Evolutionary conservation across 805 yeast species (phyloP).

Genomic region (Kodamaea sagamina): DNA sequence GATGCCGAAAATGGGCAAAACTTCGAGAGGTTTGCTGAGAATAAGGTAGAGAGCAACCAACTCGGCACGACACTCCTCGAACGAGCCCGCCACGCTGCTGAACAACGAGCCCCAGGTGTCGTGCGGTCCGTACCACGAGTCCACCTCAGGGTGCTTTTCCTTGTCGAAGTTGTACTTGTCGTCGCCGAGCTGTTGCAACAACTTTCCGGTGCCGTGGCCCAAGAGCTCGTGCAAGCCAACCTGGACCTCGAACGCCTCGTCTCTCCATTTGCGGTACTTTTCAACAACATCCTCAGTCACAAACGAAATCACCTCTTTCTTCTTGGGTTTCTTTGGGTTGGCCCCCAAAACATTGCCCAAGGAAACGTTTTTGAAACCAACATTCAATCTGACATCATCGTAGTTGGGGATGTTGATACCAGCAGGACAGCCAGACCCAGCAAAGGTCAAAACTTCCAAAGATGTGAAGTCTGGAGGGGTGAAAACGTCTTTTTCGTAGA

Average conservation of each 20-base stretch:
- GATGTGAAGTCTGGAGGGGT: constrained; percentile 93
- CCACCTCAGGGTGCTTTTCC: constrained; percentile 64
- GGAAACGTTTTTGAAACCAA: constrained; percentile 89
- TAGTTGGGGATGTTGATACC: constrained; percentile 93
- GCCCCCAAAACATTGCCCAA: constrained; percentile 83
- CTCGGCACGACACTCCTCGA: constrained; percentile 93
- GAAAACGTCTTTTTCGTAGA: constrained; percentile 79
- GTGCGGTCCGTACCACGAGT: constrained; percentile 72
- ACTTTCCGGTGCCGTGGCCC: constrained; percentile 91
- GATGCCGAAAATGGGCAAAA: constrained; percentile 75
- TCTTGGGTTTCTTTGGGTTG: constrained; percentile 58
- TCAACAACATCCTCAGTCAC: constrained; percentile 53
- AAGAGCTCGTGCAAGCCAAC: constrained; percentile 90
- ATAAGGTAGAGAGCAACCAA: constrained; percentile 81
- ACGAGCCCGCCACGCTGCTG: constrained; percentile 80
- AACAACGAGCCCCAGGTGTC: constrained; percentile 91
- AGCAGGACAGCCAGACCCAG: constrained; percentile 89
- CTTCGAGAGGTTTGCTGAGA: constrained; percentile 57
- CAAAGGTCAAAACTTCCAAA: constrained; percentile 83
- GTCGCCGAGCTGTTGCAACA: constrained; percentile 56
- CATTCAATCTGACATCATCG: constrained; percentile 79
- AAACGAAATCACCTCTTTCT: constrained; percentile 70
- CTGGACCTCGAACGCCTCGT: constrained; percentile 87
- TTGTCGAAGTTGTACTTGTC: constrained; percentile 74
- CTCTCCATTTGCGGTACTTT: constrained; percentile 67